Evolutionary conservation across 2,329 filamentous ascomycete species (phyloP).

Genomic region (Leptographium flavum): DNA sequence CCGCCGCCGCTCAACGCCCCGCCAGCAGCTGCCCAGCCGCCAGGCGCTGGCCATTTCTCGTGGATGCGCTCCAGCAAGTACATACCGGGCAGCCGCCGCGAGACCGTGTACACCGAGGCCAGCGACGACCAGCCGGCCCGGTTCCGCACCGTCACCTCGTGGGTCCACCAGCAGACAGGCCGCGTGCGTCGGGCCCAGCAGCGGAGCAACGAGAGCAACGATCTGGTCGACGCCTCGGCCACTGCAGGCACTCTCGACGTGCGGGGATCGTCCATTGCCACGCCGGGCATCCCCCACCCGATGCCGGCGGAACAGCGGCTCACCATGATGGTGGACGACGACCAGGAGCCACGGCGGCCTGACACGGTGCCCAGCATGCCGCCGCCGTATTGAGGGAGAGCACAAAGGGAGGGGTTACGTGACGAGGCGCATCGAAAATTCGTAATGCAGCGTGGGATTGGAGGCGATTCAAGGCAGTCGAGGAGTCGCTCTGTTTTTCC

Average conservation of each 20-base stretch:
- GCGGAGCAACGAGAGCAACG: conserved; percentile 12
- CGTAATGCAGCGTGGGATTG: too few species aligned
- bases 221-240: neutral
- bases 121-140: conserved; percentile 39
- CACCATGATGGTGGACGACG: conserved; percentile 36
- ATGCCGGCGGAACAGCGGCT: conserved; percentile 31
- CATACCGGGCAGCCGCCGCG: conserved; percentile 18
- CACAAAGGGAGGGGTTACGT: neutral
- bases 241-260: neutral
- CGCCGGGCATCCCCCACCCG: conserved; percentile 18
- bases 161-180: conserved; percentile 50
- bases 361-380: conserved; percentile 14
- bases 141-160: conserved; percentile 45
- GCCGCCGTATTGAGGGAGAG: neutral
- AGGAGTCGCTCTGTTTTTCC: neutral
- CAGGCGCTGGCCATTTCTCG: conserved; percentile 5
- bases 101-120: conserved; percentile 37
- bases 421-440: too few species aligned
- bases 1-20: neutral
- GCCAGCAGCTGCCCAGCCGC: neutral
- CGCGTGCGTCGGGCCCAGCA: conserved; percentile 34
- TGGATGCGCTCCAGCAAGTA: conserved; percentile 7
- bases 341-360: conserved; percentile 29
- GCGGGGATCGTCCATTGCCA: neutral
- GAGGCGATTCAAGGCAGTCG: too few species aligned